phyloP scores from a whole-genome alignment of 73 alveolate genomes.

The Tetrahymena malaccensis region DNA sequence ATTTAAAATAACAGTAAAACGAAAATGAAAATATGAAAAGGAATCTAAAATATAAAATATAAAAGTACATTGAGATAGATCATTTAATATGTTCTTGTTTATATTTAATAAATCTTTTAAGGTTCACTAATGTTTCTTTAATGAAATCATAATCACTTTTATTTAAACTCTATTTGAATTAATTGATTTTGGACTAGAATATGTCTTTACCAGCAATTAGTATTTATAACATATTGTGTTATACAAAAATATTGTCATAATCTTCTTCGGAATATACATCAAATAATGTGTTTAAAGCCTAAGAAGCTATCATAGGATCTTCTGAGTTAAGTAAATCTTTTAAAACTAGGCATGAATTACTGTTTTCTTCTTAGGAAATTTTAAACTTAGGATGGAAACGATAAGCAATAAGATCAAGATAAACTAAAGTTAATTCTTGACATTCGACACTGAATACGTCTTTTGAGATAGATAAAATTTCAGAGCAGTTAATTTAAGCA shows the following conservation, averaged over 20 bases:
- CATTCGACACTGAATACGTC: neutral
- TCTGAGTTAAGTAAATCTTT: neutral
- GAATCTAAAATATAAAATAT: neutral
- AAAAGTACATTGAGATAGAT: neutral
- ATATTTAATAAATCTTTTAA: neutral
- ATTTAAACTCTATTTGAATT: neutral
- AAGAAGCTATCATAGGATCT: neutral
- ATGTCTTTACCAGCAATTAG: neutral
- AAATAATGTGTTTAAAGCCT: neutral
- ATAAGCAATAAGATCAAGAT: neutral
- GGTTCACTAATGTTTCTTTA: neutral
- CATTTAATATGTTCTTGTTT: neutral
- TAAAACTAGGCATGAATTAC: neutral
- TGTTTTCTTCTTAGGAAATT: neutral
- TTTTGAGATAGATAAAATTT: neutral
- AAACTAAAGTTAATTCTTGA: neutral
- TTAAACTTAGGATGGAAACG: neutral
- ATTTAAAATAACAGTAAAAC: neutral
- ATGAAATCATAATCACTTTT: neutral
- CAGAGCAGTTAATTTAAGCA: neutral
- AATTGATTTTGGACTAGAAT: neutral
- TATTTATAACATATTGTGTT: neutral
- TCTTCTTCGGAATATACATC: neutral
- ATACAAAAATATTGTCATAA: neutral
- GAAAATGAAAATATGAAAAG: neutral